Evolutionary conservation across 192 early-diverging fungal species (phyloP).

Genomic region (Podila clonocystis): DNA sequence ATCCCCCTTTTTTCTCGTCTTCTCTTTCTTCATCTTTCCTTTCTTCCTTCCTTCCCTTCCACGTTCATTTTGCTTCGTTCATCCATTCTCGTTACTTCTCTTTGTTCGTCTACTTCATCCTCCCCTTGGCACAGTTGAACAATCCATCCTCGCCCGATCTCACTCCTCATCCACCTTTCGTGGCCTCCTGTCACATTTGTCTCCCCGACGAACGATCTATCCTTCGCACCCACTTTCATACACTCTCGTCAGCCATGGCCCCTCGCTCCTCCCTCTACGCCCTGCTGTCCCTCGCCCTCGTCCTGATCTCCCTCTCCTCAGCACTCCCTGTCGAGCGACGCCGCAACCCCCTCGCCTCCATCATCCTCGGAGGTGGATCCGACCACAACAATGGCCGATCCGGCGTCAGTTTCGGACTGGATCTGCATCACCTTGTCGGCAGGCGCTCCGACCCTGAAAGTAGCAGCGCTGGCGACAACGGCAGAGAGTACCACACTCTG

Average conservation of each 20-base stretch:
- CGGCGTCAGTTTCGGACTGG: neutral
- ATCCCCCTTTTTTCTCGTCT: neutral
- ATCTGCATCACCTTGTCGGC: neutral
- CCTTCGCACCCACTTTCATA: too few species aligned
- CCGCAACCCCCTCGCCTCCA: conserved; percentile 3
- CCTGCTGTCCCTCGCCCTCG: neutral
- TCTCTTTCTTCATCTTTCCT: neutral
- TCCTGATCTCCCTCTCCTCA: neutral
- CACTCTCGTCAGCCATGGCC: neutral
- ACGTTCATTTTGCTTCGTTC: neutral
- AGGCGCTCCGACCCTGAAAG: neutral
- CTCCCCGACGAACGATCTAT: too few species aligned
- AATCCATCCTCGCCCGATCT: too few species aligned
- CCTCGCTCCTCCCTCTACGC: neutral
- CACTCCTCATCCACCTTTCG: too few species aligned
- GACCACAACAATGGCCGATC: neutral
- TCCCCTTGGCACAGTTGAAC: neutral
- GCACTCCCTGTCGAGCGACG: conserved; percentile 1
- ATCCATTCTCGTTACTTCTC: neutral
- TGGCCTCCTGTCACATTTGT: too few species aligned
- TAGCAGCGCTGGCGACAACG: too few species aligned
- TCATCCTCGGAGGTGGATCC: neutral
- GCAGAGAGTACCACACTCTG: neutral
- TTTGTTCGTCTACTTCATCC: neutral
- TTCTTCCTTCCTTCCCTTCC: neutral